Evolutionary conservation across 371 early-diverging fungal species (phyloP).

Genomic region (Batrachochytrium dendrobatidis): DNA sequence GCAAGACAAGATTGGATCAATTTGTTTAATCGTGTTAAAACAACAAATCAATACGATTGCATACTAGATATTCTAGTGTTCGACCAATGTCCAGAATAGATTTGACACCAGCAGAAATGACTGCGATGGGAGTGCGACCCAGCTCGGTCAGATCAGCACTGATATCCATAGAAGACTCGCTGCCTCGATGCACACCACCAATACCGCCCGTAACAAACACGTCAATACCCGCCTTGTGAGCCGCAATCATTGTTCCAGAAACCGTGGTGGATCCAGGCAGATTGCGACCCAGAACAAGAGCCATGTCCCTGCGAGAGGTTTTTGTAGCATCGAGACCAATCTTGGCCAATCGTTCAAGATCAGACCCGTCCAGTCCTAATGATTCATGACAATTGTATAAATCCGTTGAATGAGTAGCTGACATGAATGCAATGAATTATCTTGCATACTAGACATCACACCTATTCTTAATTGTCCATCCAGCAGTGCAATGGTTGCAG

Average conservation of each 20-base stretch:
- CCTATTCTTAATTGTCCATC: slow-evolving; percentile 79
- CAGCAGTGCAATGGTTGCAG: slow-evolving; percentile 87
- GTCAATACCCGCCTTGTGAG: slow-evolving; percentile 73
- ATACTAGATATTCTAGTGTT: slow-evolving; percentile 76
- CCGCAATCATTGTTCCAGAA: slow-evolving; percentile 78
- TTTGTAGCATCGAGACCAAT: slow-evolving; percentile 59
- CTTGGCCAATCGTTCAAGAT: slow-evolving; percentile 58
- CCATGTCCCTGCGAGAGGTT: slow-evolving; percentile 78
- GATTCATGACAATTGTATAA: background rate
- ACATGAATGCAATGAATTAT: slow-evolving; percentile 1
- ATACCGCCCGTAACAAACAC: slow-evolving; percentile 96
- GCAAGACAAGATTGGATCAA: background rate
- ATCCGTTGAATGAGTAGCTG: background rate
- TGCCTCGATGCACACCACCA: slow-evolving; percentile 91
- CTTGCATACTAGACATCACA: slow-evolving; percentile 13
- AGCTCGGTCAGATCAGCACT: slow-evolving; percentile 90
- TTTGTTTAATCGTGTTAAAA: background rate
- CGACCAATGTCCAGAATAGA: slow-evolving; percentile 84
- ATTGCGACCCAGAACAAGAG: slow-evolving; percentile 38
- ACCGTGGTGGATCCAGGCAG: slow-evolving; percentile 82
- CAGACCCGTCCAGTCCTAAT: slow-evolving; percentile 33
- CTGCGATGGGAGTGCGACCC: slow-evolving; percentile 83
- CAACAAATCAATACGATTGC: too few relatives aligned
- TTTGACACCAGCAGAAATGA: slow-evolving; percentile 91
- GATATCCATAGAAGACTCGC: slow-evolving; percentile 69